Evolutionary conservation across 2,329 filamentous ascomycete species (phyloP).

Genomic region (Penicillium sp.): DNA sequence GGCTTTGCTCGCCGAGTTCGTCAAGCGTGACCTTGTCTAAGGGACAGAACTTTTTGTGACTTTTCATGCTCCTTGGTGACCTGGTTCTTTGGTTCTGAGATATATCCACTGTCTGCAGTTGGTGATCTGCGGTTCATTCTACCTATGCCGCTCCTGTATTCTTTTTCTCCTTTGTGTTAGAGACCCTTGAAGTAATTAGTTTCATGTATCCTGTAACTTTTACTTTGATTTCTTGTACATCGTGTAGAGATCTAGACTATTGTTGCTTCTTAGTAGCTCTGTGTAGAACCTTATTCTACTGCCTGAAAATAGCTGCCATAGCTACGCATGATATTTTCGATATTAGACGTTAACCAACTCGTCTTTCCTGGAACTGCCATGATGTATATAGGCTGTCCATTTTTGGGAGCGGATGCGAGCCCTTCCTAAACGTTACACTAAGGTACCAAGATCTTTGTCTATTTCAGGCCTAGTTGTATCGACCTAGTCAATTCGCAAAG

Average conservation of each 20-base stretch:
- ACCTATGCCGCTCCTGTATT: slow-evolving; percentile 27
- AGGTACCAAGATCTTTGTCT: too few relatives aligned
- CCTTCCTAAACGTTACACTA: too few relatives aligned
- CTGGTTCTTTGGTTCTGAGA: slow-evolving; percentile 18
- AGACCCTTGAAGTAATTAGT: slow-evolving; percentile 37
- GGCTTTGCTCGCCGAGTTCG: slow-evolving; percentile 91
- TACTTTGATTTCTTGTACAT: neutral
- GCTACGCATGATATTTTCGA: too few relatives aligned
- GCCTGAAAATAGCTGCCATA: too few relatives aligned
- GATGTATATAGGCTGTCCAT: too few relatives aligned
- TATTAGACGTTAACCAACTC: too few relatives aligned
- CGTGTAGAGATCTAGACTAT: neutral
- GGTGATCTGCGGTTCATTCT: slow-evolving; percentile 20
- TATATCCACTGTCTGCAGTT: slow-evolving; percentile 23
- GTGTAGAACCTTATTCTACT: too few relatives aligned
- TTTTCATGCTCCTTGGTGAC: slow-evolving; percentile 18
- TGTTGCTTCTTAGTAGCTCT: neutral
- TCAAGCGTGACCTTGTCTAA: slow-evolving; percentile 93
- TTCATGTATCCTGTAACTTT: slow-evolving; percentile 33
- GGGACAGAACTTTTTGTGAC: slow-evolving; percentile 9
- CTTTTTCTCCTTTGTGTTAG: slow-evolving; percentile 35
- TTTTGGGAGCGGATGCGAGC: too few relatives aligned
- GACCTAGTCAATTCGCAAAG: too few relatives aligned
- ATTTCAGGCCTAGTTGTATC: too few relatives aligned
- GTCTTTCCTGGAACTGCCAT: too few relatives aligned